phyloP scores from a whole-genome alignment of 257 asterid genomes.

The Capsicum pubescens region DNA sequence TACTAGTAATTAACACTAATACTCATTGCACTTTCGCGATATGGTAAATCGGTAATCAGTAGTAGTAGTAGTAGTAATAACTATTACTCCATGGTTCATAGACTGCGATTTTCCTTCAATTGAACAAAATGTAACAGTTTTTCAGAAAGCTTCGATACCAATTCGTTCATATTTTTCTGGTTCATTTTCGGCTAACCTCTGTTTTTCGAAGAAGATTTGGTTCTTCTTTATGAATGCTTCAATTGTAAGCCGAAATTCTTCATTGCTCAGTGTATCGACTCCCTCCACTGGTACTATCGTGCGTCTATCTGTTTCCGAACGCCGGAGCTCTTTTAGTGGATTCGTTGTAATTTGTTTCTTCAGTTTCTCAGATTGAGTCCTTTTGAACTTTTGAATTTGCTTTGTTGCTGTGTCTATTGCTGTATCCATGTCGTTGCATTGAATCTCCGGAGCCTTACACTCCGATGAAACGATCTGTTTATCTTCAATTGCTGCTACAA shows the following conservation, averaged over 20 bases:
- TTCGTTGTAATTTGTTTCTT: constrained; percentile 52
- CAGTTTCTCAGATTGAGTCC: constrained; percentile 80
- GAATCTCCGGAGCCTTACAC: constrained; percentile 29
- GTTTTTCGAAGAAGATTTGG: constrained; percentile 41
- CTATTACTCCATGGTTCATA: background rate
- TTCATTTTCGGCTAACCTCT: constrained; percentile 38
- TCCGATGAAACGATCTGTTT: constrained; percentile 52
- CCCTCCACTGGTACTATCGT: constrained; percentile 31
- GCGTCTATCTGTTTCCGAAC: constrained; percentile 56
- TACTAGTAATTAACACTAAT: constrained; percentile 18
- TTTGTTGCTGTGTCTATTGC: constrained; percentile 64
- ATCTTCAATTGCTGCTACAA: background rate
- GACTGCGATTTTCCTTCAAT: background rate
- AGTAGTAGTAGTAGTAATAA: background rate
- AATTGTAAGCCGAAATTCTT: constrained; percentile 71
- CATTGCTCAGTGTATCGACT: constrained; percentile 68
- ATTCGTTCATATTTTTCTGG: constrained; percentile 29
- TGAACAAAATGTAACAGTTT: background rate
- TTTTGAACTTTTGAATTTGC: constrained; percentile 62
- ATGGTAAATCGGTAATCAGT: background rate
- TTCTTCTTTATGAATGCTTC: constrained; percentile 66
- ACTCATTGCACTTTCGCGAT: background rate
- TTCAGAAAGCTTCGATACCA: constrained; percentile 23
- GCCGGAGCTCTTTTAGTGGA: constrained; percentile 50
- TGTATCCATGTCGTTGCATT: constrained; percentile 48